These are phyloP conservation scores for Fistulina hepatica DNA, from an alignment of 1,284 basidiomycete genomes.

Conservation along the genomic window DNA sequence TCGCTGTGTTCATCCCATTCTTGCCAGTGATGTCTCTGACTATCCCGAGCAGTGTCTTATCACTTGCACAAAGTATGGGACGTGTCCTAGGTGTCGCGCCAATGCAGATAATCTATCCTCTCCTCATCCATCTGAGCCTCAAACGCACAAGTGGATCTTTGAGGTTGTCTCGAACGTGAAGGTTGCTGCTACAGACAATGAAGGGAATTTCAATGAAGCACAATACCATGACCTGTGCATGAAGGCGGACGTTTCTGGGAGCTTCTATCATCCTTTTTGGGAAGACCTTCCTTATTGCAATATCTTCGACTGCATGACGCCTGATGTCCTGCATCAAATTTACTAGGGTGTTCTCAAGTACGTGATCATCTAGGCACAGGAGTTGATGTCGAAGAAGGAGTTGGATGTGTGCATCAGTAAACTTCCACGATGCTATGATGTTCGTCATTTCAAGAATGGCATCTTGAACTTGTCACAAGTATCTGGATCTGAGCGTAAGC, in stretches of 20 bases:
- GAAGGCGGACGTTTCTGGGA: not conserved
- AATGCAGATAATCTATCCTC: constrained; percentile 8
- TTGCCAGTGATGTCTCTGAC: constrained; percentile 22
- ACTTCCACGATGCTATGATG: constrained; percentile 14
- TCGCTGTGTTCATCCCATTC: constrained; percentile 17
- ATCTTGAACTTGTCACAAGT: constrained; percentile 16
- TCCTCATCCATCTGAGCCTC: not conserved
- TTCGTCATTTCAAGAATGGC: constrained; percentile 20
- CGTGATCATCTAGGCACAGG: constrained; percentile 17
- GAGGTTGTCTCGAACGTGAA: not conserved
- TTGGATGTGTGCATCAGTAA: constrained; percentile 15
- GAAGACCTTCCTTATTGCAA: constrained; percentile 11
- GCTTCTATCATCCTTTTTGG: constrained; percentile 9
- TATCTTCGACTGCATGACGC: constrained; percentile 17
- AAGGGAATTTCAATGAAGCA: not conserved
- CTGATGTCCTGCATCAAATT: constrained; percentile 25
- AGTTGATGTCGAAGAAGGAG: constrained; percentile 12
- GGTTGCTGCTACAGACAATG: not conserved
- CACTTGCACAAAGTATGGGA: constrained; percentile 13
- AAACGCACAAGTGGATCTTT: not conserved
- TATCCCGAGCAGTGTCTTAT: constrained; percentile 25
- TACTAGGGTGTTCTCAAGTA: constrained; percentile 22
- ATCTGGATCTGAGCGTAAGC: constrained; percentile 16
- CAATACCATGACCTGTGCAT: not conserved
- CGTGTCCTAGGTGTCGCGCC: constrained; percentile 13